Evolutionary conservation across 2,329 filamentous ascomycete species (phyloP).

Genomic region (Boeremia exigua): DNA sequence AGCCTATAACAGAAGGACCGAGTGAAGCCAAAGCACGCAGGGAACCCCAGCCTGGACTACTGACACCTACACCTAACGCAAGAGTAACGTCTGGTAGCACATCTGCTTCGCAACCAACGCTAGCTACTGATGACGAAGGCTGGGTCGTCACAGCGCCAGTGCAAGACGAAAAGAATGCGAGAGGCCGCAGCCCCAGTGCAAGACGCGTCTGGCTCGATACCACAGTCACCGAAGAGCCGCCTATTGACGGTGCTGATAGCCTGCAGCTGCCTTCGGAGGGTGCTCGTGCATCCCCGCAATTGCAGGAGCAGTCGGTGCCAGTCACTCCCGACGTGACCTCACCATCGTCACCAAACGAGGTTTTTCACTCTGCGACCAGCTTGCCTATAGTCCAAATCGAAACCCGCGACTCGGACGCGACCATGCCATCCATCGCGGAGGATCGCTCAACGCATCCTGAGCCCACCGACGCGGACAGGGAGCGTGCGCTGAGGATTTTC

Average conservation of each 20-base stretch:
- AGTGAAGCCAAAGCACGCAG: conserved; percentile 31
- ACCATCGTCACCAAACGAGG: conserved; percentile 50
- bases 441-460: conserved; percentile 37
- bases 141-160: conserved; percentile 45
- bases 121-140: conserved; percentile 48
- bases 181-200: conserved; percentile 27
- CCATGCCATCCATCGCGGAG: conserved; percentile 46
- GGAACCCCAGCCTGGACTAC: conserved; percentile 33
- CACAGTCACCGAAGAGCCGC: conserved; percentile 45
- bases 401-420: conserved; percentile 48
- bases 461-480: conserved; percentile 71
- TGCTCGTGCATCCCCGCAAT: conserved; percentile 43
- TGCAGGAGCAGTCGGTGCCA: conserved; percentile 46
- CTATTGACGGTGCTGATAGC: conserved; percentile 31
- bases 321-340: conserved; percentile 42
- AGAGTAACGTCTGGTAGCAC: conserved; percentile 22
- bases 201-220: conserved; percentile 51
- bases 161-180: conserved; percentile 28
- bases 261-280: conserved; percentile 50
- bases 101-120: conserved; percentile 35
- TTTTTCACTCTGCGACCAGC: conserved; percentile 57
- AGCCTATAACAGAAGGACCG: conserved; percentile 25
- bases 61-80: conserved; percentile 33
- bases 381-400: conserved; percentile 60
- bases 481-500: conserved; percentile 82